A percentile compares a stretch with the other conserved stretches of the same genome.
phyloP scores from a whole-genome alignment of 1,284 basidiomycete genomes.

The Ustilago curta region DNA sequence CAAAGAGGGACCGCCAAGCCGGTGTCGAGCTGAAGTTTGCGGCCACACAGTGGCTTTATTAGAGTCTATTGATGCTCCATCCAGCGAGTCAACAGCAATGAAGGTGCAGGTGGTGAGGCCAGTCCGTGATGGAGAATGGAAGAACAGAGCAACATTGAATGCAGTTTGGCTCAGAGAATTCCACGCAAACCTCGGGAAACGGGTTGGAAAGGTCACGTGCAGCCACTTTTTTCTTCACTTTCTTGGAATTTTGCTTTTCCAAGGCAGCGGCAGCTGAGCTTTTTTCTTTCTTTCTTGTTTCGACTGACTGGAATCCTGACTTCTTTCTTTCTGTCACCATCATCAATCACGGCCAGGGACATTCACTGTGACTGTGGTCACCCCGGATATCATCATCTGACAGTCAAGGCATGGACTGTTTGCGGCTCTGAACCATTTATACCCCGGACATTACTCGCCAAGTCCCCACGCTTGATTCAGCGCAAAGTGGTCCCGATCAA shows the following conservation, averaged over 20 bases:
- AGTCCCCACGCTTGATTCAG: neutral
- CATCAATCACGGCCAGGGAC: neutral
- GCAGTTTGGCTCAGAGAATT: neutral
- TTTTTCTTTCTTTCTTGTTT: slow-evolving; percentile 13
- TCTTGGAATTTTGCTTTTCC: slow-evolving; percentile 3
- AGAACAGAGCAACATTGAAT: neutral
- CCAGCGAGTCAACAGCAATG: neutral
- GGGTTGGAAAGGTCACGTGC: slow-evolving; percentile 24
- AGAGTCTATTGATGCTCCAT: neutral
- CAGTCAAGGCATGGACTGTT: neutral
- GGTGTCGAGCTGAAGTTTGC: neutral
- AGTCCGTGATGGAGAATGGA: neutral
- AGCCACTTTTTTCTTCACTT: neutral
- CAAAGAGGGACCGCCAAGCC: neutral
- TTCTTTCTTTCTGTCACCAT: neutral
- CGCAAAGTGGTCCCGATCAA: neutral
- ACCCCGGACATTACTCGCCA: neutral
- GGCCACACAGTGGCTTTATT: too few species aligned
- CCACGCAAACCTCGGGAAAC: slow-evolving; percentile 18
- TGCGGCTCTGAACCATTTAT: neutral
- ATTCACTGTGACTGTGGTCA: neutral
- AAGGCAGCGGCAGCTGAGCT: neutral
- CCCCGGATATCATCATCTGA: too few species aligned
- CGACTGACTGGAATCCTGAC: too few species aligned
- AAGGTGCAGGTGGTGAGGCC: neutral